Evolutionary conservation across 2,329 filamentous ascomycete species (phyloP).

Genomic region (Cryphonectria radicalis): DNA sequence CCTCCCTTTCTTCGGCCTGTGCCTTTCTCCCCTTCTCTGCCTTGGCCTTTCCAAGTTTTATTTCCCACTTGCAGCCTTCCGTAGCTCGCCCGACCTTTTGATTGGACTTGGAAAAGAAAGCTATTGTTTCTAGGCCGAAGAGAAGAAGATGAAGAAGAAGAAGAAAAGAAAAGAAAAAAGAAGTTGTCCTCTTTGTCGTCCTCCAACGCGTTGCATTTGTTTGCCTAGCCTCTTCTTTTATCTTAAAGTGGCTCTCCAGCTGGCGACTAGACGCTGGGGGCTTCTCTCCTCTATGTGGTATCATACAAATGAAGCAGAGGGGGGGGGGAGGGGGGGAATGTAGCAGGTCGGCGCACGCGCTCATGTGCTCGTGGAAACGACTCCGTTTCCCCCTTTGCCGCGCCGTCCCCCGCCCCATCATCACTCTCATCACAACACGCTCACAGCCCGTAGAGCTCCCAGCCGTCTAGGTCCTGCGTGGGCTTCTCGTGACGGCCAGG

Average conservation of each 20-base stretch:
- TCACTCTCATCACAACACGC: not conserved
- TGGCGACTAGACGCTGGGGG: constrained; percentile 13
- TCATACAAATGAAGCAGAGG: constrained; percentile 30
- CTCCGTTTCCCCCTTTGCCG: constrained; percentile 9
- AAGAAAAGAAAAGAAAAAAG: not conserved
- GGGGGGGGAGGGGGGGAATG: constrained; percentile 17
- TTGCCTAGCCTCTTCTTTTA: constrained; percentile 1
- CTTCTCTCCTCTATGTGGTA: constrained; percentile 29
- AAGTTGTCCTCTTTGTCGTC: constrained; percentile 10
- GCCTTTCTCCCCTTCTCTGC: not conserved
- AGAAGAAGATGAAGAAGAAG: not conserved
- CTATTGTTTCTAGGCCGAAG: constrained; percentile 22
- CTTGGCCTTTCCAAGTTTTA: constrained; percentile 4
- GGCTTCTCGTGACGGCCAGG: constrained; percentile 21
- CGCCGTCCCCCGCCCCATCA: not conserved
- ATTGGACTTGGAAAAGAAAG: constrained; percentile 9
- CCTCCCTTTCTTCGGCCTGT: not conserved
- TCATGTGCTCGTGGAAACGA: constrained; percentile 15
- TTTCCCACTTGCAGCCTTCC: not conserved
- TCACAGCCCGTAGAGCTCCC: constrained; percentile 44
- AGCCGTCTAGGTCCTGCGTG: constrained; percentile 38
- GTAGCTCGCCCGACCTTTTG: not conserved
- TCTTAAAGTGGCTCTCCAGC: constrained; percentile 5
- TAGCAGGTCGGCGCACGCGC: constrained; percentile 14
- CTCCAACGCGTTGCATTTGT: constrained; percentile 3